Conservation (phyloP, 2,329 filamentous ascomycete genomes). For the Penicillium psychrosexuale region DNA sequence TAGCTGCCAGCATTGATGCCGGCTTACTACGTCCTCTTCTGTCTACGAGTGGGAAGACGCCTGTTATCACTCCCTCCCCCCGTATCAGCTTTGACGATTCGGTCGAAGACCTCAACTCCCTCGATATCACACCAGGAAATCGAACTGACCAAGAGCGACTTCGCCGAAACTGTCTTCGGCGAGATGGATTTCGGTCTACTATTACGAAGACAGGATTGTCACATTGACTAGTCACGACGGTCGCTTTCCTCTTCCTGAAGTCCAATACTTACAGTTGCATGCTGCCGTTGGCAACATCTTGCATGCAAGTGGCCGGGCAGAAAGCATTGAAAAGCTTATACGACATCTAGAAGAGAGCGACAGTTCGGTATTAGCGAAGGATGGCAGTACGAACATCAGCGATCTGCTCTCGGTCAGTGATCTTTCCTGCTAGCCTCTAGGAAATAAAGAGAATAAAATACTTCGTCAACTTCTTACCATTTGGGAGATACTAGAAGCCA, state of each 20-base stretch:
- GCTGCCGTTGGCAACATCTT: too few relatives aligned
- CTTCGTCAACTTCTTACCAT: too few relatives aligned
- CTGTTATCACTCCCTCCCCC: background rate
- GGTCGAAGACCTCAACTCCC: background rate
- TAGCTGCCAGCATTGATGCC: slow-evolving; percentile 1
- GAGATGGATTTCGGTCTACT: background rate
- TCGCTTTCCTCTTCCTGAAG: background rate
- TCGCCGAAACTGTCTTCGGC: background rate
- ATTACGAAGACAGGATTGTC: background rate
- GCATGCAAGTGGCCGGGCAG: too few relatives aligned
- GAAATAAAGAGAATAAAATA: too few relatives aligned
- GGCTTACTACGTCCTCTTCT: background rate
- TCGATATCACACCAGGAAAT: background rate
- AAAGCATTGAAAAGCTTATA: too few relatives aligned
- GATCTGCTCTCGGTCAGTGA: too few relatives aligned
- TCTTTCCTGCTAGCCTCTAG: too few relatives aligned
- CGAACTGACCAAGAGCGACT: background rate
- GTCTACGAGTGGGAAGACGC: background rate
- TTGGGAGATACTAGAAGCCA: too few relatives aligned
- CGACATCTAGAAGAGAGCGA: too few relatives aligned
- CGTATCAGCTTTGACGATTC: background rate
- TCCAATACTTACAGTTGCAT: too few relatives aligned
- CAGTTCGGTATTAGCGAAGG: too few relatives aligned
- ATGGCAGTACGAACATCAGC: too few relatives aligned
- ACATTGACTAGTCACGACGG: background rate